Evolutionary conservation across 2,329 filamentous ascomycete genomes (phyloP).

Genomic region (Cercospora sp.): DNA sequence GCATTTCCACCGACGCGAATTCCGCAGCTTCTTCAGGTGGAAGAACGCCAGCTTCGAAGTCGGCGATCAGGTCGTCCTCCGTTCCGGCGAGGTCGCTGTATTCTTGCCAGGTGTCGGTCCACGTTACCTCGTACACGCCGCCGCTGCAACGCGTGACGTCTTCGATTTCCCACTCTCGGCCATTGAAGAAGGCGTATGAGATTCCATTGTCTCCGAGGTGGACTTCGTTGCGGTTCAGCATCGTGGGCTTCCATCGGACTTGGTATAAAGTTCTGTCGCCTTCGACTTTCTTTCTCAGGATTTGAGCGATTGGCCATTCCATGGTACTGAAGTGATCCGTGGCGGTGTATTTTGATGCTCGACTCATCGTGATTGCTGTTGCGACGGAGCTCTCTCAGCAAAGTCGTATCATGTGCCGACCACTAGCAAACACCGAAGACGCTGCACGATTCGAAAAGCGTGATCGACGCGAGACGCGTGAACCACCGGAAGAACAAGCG

Average conservation of each 20-base stretch:
- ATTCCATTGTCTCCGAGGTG: neutral
- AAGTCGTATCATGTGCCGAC: neutral
- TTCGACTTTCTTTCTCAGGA: neutral
- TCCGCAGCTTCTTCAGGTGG: neutral
- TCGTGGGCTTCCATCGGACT: neutral
- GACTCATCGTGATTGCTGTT: neutral
- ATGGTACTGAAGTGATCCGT: neutral
- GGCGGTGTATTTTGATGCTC: neutral
- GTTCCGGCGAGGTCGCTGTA: neutral
- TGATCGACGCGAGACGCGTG: neutral
- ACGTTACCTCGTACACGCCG: neutral
- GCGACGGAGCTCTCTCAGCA: neutral
- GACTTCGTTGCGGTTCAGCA: neutral
- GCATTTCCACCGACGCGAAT: neutral
- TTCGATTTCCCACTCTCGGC: neutral
- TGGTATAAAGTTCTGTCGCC: neutral
- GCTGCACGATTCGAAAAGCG: neutral
- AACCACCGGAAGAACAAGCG: neutral
- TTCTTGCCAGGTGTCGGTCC: neutral
- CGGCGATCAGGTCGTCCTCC: neutral
- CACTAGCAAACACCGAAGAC: neutral
- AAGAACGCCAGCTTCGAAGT: neutral
- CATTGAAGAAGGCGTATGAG: neutral
- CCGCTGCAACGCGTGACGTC: neutral
- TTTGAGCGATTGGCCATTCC: neutral